Evolutionary conservation across 2,329 filamentous ascomycete species (phyloP), one percentile per base, ranked within the genome.

Genomic region (Diaporthe amygdali): DNA sequence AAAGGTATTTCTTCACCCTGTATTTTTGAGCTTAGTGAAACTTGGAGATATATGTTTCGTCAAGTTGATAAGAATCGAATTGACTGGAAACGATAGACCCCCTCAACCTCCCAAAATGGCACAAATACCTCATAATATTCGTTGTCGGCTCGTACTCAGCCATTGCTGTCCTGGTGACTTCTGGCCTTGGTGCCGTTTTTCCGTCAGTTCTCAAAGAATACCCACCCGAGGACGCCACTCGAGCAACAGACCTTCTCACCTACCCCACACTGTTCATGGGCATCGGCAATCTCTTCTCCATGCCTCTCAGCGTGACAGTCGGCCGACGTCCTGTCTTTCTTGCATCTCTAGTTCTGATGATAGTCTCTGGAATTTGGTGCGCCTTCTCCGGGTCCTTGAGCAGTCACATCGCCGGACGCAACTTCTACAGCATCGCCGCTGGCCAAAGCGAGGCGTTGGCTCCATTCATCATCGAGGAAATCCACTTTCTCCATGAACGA

Each of bases 401-500:
- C n/a, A 56, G 34, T 20, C 54, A 56, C 22, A 56, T 56, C 10
- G 54, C 54, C n/a, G 54, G 54, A 5, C 54, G 54, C 6, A 56
- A 56, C 20, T 56, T 56, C 2, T 56, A 56, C 32, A 56, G 54
- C n/a, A 56, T 56, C n/a, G 54, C 54, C 9, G 54, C 54, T 14
- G 54, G 54, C 9, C 54, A 56, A n/a, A 56, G 54, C 17, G 54
- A 56, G 34, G 54, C 54, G 6, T 5, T 56, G 2, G 54, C 54
- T 10, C 54, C 54, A 34, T 56, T 37, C 12, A 64, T 64, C 6
- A 17, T 64, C 17, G 39, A 64, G 25, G 59, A 64, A 25, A 64
- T 64, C 25, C 59, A 64, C 39, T 64, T 64, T 37, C 59, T 64
- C 7, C 59, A 64, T 10, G 39, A 64, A 20, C 59, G 59, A 14